Conservation (phyloP, 78 protist species). For the Dictyostelium firmibasis region DNA sequence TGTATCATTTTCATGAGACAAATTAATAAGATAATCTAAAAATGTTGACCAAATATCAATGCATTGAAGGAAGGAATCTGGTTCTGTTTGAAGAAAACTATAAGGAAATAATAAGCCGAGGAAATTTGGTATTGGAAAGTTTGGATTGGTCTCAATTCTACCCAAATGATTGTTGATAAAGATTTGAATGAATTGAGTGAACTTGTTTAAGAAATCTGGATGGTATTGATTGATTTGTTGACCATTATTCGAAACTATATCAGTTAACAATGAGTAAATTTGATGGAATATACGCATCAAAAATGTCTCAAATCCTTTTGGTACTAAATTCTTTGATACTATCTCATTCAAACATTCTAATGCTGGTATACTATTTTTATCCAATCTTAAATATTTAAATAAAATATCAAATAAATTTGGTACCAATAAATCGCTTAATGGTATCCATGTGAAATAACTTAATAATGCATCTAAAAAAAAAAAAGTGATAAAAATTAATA, state of each 20-base stretch:
- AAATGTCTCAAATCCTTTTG: slow-evolving; percentile 65
- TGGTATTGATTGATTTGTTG: background rate
- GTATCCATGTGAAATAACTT: slow-evolving; percentile 69
- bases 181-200: slow-evolving; percentile 47
- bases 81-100: background rate
- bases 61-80: slow-evolving; percentile 22
- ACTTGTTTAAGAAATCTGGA: slow-evolving; percentile 22
- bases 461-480: slow-evolving; percentile 36
- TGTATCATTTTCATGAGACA: background rate
- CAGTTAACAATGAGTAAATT: slow-evolving; percentile 34
- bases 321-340: slow-evolving; percentile 68
- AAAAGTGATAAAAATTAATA: background rate
- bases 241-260: background rate
- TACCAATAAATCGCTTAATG: slow-evolving; percentile 46
- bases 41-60: slow-evolving; percentile 61
- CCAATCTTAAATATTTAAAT: slow-evolving; percentile 65
- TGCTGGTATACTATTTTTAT: slow-evolving; percentile 48
- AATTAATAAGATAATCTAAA: slow-evolving; percentile 5
- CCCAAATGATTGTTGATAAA: slow-evolving; percentile 55
- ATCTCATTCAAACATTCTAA: slow-evolving; percentile 62
- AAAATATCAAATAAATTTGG: slow-evolving; percentile 56
- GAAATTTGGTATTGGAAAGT: slow-evolving; percentile 46
- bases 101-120: slow-evolving; percentile 34
- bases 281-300: slow-evolving; percentile 51
- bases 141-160: slow-evolving; percentile 49